Percentiles rank a stretch among this genome's conserved stretches.
These are phyloP conservation scores for Lachancea cidri DNA, from an alignment of 805 yeast species.

Conservation along the genomic window DNA sequence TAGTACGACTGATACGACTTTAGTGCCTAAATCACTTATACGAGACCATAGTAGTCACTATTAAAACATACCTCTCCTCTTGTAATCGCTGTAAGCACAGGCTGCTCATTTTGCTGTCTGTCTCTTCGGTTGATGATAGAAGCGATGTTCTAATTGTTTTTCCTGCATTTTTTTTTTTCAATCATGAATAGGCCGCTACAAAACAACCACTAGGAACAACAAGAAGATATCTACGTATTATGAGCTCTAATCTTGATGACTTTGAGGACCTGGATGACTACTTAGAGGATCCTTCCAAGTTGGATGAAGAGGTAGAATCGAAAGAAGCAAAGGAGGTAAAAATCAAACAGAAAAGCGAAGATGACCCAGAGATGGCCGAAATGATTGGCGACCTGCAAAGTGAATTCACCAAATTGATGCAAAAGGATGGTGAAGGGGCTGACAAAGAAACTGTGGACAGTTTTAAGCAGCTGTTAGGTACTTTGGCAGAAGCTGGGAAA, in stretches of 20 bases:
- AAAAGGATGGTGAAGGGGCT: constrained; percentile 16
- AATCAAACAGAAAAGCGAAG: constrained; percentile 5
- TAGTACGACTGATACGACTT: too few relatives aligned
- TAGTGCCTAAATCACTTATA: too few relatives aligned
- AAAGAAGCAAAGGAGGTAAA: constrained; percentile 15
- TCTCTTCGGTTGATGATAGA: neutral
- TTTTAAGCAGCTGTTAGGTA: constrained; percentile 33
- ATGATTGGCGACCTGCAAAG: constrained; percentile 24
- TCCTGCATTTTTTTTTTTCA: constrained; percentile 1
- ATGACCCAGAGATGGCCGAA: constrained; percentile 31
- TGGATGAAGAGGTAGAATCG: constrained; percentile 15
- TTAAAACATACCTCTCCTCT: constrained; percentile 60
- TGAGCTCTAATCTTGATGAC: constrained; percentile 38
- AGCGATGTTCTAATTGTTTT: constrained; percentile 1
- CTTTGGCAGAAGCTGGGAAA: constrained; percentile 26
- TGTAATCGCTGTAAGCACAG: constrained; percentile 80
- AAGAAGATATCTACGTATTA: neutral
- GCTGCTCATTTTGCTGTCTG: constrained; percentile 36
- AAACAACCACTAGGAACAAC: constrained; percentile 4
- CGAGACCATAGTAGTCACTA: too few relatives aligned
- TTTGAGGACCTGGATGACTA: constrained; percentile 77
- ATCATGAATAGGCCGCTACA: neutral
- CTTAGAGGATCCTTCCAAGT: constrained; percentile 38
- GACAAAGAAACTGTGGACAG: constrained; percentile 26
- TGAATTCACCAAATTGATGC: constrained; percentile 25